Conservation (phyloP, 73 alveolate genomes). For the Uronychia setigera region DNA sequence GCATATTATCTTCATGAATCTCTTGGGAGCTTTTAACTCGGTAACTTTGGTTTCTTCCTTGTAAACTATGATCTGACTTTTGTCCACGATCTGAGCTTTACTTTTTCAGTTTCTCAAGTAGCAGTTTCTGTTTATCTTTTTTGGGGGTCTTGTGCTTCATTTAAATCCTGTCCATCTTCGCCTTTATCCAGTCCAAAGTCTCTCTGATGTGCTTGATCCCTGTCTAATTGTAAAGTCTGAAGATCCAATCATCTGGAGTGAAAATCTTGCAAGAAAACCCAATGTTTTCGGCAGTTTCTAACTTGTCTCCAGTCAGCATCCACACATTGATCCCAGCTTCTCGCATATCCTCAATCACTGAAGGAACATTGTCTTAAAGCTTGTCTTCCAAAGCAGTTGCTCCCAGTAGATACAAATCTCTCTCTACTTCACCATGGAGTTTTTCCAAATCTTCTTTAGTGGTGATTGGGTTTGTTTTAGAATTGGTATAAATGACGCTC, state of each 20-base stretch:
- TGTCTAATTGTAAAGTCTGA: constrained; percentile 46
- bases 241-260: constrained; percentile 55
- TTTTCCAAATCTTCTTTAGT: constrained; percentile 63
- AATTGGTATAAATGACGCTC: constrained; percentile 26
- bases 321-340: constrained; percentile 89
- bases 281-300: constrained; percentile 93
- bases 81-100: too few relatives aligned
- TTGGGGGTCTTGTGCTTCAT: background rate
- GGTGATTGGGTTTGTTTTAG: constrained; percentile 58
- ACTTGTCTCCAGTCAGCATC: constrained; percentile 97
- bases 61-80: too few relatives aligned
- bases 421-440: constrained; percentile 75
- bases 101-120: too few relatives aligned
- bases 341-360: constrained; percentile 18
- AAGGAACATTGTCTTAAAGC: constrained; percentile 80
- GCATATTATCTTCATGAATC: too few relatives aligned
- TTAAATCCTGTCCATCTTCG: constrained; percentile 11
- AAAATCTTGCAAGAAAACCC: constrained; percentile 80
- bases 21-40: too few relatives aligned
- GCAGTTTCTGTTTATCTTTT: too few relatives aligned
- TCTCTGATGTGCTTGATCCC: constrained; percentile 15
- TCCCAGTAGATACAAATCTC: constrained; percentile 87
- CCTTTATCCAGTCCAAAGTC: constrained; percentile 56
- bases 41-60: too few relatives aligned
- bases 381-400: constrained; percentile 94